Evolutionary conservation across 805 yeast genomes (phyloP).

Genomic region (Zygoascus ofunaensis): DNA sequence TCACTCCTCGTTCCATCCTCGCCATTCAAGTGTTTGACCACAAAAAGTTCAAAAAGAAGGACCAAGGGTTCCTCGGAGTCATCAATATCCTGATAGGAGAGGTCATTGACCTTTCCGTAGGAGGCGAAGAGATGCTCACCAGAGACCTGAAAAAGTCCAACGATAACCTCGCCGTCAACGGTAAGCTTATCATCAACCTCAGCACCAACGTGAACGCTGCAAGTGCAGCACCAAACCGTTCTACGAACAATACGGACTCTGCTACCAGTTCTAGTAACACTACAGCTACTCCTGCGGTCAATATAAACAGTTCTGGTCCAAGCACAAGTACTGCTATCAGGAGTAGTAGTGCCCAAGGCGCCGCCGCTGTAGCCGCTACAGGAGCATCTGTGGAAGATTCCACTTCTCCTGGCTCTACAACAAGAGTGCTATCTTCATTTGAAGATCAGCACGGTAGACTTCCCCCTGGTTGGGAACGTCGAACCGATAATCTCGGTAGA

Average conservation of each 20-base stretch:
- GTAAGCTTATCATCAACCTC: constrained; percentile 62
- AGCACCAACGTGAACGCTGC: constrained; percentile 27
- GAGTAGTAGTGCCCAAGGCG: background rate
- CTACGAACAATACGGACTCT: background rate
- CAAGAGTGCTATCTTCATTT: constrained; percentile 59
- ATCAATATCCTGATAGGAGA: constrained; percentile 87
- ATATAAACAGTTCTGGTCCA: constrained; percentile 4
- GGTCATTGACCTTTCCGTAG: constrained; percentile 50
- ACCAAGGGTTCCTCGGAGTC: constrained; percentile 96
- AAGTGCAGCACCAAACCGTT: constrained; percentile 7
- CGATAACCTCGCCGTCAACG: constrained; percentile 87
- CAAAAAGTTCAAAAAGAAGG: constrained; percentile 94
- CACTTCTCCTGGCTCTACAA: constrained; percentile 3
- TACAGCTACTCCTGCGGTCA: constrained; percentile 9
- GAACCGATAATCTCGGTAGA: constrained; percentile 95
- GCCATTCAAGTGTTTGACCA: constrained; percentile 95
- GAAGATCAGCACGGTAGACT: constrained; percentile 95
- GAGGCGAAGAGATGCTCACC: constrained; percentile 69
- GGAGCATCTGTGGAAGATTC: constrained; percentile 18
- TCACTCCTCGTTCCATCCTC: constrained; percentile 69
- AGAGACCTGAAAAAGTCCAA: constrained; percentile 86
- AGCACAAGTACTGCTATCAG: background rate
- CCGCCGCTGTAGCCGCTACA: constrained; percentile 15
- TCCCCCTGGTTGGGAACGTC: constrained; percentile 98
- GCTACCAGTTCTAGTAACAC: constrained; percentile 4